Conservation (phyloP, 768 basidiomycete genomes). For the Gloeopeniophorella convolvens region DNA sequence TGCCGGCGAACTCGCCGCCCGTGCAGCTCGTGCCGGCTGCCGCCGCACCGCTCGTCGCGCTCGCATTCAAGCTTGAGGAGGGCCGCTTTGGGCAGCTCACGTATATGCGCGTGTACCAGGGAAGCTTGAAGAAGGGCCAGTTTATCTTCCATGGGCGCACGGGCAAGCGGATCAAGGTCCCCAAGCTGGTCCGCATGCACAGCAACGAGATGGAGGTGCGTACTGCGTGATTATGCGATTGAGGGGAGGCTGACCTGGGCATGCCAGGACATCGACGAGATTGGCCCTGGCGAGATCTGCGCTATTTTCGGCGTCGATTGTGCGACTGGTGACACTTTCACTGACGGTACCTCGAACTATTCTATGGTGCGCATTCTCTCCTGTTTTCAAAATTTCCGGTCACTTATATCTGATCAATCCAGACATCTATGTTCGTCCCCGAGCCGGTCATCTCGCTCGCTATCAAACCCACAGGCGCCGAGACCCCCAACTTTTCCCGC, state of each 20-base stretch:
- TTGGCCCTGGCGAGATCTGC: conserved; percentile 98
- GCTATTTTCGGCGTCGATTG: conserved; percentile 99
- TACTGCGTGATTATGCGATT: too few species aligned
- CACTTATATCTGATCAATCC: neutral
- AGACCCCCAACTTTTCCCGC: conserved; percentile 94
- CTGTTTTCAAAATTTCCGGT: neutral
- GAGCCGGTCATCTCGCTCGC: conserved; percentile 97
- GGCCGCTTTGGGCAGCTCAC: conserved; percentile 96
- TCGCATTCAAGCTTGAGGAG: conserved; percentile 99
- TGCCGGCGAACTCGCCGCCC: conserved; percentile 55
- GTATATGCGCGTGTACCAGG: conserved; percentile 98
- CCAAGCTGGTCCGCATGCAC: conserved; percentile 95
- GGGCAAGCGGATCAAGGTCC: conserved; percentile 96
- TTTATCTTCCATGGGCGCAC: conserved; percentile 89
- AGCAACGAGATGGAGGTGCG: conserved; percentile 97
- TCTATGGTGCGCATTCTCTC: conserved; percentile 73
- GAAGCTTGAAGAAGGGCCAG: conserved; percentile 78
- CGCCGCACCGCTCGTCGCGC: conserved; percentile 79
- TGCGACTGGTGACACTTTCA: conserved; percentile 96
- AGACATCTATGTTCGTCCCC: conserved; percentile 99
- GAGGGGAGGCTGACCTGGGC: too few species aligned
- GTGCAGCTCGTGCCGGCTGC: conserved; percentile 79
- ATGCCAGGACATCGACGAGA: conserved; percentile 76
- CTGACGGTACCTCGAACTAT: conserved; percentile 81
- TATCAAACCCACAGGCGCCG: conserved; percentile 85